Evolutionary conservation across 257 asterid species (phyloP), one percentile per base, ranked within the genome.

Genomic region (Dorcoceras hygrometricum): DNA sequence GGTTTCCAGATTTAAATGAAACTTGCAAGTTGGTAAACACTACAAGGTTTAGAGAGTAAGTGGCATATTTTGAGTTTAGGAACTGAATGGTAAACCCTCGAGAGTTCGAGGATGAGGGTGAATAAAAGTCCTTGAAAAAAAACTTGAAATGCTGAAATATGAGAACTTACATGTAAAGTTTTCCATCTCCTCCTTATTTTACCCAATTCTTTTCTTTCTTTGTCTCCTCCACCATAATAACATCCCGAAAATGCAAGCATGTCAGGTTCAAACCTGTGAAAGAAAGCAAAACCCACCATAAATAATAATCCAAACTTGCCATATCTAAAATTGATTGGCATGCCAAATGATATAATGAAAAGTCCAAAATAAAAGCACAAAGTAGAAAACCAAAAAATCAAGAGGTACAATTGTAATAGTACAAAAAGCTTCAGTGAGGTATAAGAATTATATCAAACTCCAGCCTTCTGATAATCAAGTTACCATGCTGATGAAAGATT

Each of bases 191-290:
- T 86, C 61, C 99, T 77, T 76, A 94, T 90, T 74, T 90, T 88
- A 66, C 87, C 87, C 79, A 94, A 82, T 63, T 89, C 99, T 69
- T 59, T 78, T 81, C 87, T 87, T 82, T 94, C 99, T 83, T 90
- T 85, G 67, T 94, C 91, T 68, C 99, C 98, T 68, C 99, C 98
- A 74, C 98, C 99, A 55, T 87, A 90, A 76, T 90, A 94, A 68
- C 99, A 94, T 78, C 99, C 96, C 28, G 99, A 90, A 87, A 94
- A 94, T 65, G 99, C 99, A 80, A 94, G 98, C 98, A 90, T 94
- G 77, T 94, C 99, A 68, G 99, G 98, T 81, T 94, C 99, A 75
- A 88, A 94, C 90, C 99, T 94, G 93, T 63, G 71, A 70, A 55
- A 36, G 66, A 56, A 31, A 74, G 71, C 34, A 59, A 70, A 54